Evolutionary conservation across 2,329 filamentous ascomycete species (phyloP).

Genomic region (Simplicillium aogashimaense): DNA sequence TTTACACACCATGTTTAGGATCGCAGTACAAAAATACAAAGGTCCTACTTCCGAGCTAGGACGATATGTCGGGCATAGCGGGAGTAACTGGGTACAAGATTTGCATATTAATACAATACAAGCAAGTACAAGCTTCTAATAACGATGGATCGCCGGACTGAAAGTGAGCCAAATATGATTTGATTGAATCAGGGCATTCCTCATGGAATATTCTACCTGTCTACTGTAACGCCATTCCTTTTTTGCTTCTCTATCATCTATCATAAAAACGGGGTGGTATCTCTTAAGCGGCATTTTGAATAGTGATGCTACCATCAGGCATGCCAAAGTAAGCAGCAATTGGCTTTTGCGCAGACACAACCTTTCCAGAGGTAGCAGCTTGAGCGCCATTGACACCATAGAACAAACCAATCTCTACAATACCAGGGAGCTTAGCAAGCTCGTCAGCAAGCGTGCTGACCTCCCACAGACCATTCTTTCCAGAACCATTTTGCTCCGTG

Average conservation of each 20-base stretch:
- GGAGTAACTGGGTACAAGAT: no score
- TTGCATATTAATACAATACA: no score
- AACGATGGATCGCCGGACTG: no score
- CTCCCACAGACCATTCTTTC: constrained; percentile 60
- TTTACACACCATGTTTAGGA: no score
- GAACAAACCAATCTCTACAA: constrained; percentile 89
- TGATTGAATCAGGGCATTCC: no score
- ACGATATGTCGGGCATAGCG: no score
- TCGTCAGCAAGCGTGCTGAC: constrained; percentile 62
- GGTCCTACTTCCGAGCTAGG: no score
- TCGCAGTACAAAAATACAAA: no score
- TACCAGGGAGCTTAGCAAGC: constrained; percentile 75
- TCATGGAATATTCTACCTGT: no score
- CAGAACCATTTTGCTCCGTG: constrained; percentile 37
- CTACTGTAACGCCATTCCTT: background rate
- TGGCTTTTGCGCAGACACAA: constrained; percentile 74
- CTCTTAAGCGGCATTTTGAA: constrained; percentile 18
- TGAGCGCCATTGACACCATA: constrained; percentile 69
- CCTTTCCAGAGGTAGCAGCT: constrained; percentile 39
- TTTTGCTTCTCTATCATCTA: background rate
- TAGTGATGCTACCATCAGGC: constrained; percentile 60
- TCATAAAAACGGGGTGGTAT: background rate
- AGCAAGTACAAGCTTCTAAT: no score
- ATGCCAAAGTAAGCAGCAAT: constrained; percentile 93
- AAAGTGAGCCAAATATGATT: background rate